phyloP scores from a whole-genome alignment of 768 basidiomycete species.

The Cystobasidium onofrii region DNA sequence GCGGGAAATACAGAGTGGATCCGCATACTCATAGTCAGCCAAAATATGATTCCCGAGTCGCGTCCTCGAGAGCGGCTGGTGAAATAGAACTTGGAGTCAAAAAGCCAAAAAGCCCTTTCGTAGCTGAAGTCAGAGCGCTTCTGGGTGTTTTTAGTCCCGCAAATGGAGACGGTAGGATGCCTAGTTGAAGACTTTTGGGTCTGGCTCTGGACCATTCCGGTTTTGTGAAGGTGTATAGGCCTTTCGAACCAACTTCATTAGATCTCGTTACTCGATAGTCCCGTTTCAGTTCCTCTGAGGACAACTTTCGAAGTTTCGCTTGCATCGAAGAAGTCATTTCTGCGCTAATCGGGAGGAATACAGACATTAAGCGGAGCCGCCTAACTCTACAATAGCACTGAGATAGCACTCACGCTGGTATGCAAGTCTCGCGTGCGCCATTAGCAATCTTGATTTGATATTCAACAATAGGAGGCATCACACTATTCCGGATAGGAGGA shows the following conservation, averaged over 20 bases:
- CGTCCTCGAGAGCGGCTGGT: not conserved
- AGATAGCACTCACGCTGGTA: not conserved
- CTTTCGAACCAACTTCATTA: constrained; percentile 17
- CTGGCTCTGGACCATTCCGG: not conserved
- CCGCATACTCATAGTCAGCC: not conserved
- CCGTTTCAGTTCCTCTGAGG: not conserved
- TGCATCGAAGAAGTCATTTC: constrained; percentile 30
- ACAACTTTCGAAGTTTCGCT: not conserved
- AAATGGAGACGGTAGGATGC: not conserved
- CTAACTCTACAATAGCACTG: not conserved
- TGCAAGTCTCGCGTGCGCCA: not conserved
- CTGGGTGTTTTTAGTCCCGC: not conserved
- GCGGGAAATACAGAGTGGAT: not conserved
- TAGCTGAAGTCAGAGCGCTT: not conserved
- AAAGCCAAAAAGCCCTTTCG: constrained; percentile 6
- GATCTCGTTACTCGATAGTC: constrained; percentile 19
- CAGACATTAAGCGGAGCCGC: not conserved
- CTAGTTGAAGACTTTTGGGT: constrained; percentile 2
- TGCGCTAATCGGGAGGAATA: not conserved
- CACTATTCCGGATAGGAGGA: constrained; percentile 3
- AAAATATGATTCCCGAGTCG: not conserved
- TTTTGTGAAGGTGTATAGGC: constrained; percentile 9
- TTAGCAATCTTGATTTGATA: constrained; percentile 1
- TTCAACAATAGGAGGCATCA: not conserved
- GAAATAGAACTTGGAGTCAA: not conserved